Conservation (phyloP, 2,329 filamentous ascomycete species). For the Ceratocystiopsis minuta region DNA sequence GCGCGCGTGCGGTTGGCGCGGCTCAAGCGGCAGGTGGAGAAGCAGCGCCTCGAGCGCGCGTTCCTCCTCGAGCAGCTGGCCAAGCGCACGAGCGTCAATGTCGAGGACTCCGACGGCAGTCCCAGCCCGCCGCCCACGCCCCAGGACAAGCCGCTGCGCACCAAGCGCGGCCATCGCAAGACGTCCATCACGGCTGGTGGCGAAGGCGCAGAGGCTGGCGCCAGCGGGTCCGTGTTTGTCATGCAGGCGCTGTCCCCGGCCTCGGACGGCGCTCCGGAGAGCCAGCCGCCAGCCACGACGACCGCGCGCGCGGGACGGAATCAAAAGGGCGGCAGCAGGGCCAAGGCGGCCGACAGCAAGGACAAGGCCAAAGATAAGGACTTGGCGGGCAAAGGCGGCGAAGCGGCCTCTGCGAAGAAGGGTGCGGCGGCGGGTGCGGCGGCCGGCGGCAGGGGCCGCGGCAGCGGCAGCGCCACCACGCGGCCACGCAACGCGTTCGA, state of each 20-base stretch:
- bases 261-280: slow-evolving; percentile 23
- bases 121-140: slow-evolving; percentile 66
- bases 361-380: slow-evolving; percentile 12
- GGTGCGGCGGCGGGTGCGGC: slow-evolving; percentile 11
- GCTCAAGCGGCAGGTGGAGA: slow-evolving; percentile 71
- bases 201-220: slow-evolving; percentile 14
- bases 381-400: background rate
- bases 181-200: slow-evolving; percentile 28
- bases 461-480: slow-evolving; percentile 11
- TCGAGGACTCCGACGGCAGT: slow-evolving; percentile 63
- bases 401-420: slow-evolving; percentile 16
- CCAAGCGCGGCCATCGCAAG: slow-evolving; percentile 55
- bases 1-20: slow-evolving; percentile 62
- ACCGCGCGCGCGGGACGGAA: slow-evolving; percentile 9
- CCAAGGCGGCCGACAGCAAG: slow-evolving; percentile 15
- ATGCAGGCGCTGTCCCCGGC: slow-evolving; percentile 26
- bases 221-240: no score
- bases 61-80: slow-evolving; percentile 56
- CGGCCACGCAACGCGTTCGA: slow-evolving; percentile 32
- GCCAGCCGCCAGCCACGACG: slow-evolving; percentile 1
- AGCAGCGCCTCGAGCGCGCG: slow-evolving; percentile 73
- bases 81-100: slow-evolving; percentile 55
- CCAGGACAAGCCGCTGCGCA: slow-evolving; percentile 59
- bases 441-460: no score
- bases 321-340: slow-evolving; percentile 18